Evolutionary conservation across 139 green algal species (phyloP), one percentile per base, ranked within the genome.

Genomic region (Nannochloris sp.): DNA sequence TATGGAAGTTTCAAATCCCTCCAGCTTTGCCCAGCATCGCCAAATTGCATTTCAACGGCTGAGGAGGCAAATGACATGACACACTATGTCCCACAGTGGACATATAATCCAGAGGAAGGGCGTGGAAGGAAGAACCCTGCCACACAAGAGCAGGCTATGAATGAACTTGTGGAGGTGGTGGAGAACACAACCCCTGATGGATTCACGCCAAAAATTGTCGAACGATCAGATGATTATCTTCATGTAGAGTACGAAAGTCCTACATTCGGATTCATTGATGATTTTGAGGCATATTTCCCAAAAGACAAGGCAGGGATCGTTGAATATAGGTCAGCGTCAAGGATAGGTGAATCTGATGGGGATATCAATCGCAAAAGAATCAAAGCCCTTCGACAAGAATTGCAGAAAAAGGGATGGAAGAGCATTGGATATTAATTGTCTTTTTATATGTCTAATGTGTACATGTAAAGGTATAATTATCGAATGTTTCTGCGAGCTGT

Each of bases 311-410:
- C 56, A 15, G 62, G 31, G 9, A 62, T 69, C 18, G 82, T 89
- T 8, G 78, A 92, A 78, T 89, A 73, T 54, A 49, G 69, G 12
- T 75, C 71, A 53, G 88, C 91, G 0, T 88, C 76, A 0, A 75
- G 91, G 16, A 77, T 95, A 11, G 91, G 90, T 15, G 80, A 95
- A 68, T 80, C 40, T 27, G 90, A 96, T 70, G 76, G 78, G 19
- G 81, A 95, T 64, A 85, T 90, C 80, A 97, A 97, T 80, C 73
- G 91, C 46, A 97, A 96, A 80, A 81, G 91, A 68, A 97, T 97
- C 76, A 82, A 79, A 64, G 84, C 84, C 19, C 84, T 96, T 40
- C 75, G 89, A 11, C 18, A 76, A 56, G 82, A 84, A 62, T 76
- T 92, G 60, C 76, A 94, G 77, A 88, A 88, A 75, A 88, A 88